Percentiles rank a stretch among this genome's conserved stretches.
These are phyloP conservation scores for Pseudocercospora crystallina DNA, from an alignment of 2,329 filamentous ascomycete genomes.

Conservation along the genomic window DNA sequence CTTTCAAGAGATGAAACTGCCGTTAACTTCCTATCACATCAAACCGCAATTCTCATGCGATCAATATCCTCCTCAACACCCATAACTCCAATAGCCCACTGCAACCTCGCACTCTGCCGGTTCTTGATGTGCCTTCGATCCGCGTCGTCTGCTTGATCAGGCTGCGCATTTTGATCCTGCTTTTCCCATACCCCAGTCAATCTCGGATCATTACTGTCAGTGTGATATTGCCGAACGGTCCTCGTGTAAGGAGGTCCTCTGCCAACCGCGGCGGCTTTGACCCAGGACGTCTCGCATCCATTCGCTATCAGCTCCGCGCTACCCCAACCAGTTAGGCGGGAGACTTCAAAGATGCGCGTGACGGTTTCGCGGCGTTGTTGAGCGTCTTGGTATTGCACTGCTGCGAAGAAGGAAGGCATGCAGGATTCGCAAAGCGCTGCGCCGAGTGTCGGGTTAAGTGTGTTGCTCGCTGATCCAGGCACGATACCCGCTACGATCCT, in stretches of 20 bases:
- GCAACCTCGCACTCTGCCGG: slow-evolving; percentile 62
- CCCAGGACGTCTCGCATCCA: slow-evolving; percentile 84
- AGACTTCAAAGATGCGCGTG: slow-evolving; percentile 70
- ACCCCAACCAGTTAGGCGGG: slow-evolving; percentile 82
- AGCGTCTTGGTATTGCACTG: slow-evolving; percentile 71
- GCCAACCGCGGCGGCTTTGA: slow-evolving; percentile 69
- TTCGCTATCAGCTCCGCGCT: slow-evolving; percentile 76
- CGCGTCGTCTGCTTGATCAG: slow-evolving; percentile 28
- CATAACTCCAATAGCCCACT: slow-evolving; percentile 76
- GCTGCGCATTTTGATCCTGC: slow-evolving; percentile 28
- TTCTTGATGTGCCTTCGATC: slow-evolving; percentile 60
- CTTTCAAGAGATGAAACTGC: not conserved
- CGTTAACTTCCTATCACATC: not conserved
- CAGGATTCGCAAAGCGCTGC: slow-evolving; percentile 79
- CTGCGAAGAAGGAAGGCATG: slow-evolving; percentile 84
- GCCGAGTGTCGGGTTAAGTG: slow-evolving; percentile 74
- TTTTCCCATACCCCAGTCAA: slow-evolving; percentile 34
- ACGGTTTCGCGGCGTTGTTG: slow-evolving; percentile 77
- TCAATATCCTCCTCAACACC: slow-evolving; percentile 72
- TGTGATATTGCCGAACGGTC: slow-evolving; percentile 26
- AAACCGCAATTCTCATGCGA: slow-evolving; percentile 14
- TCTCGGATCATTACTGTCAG: slow-evolving; percentile 32
- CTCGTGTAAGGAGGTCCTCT: slow-evolving; percentile 72
- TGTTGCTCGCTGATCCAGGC: slow-evolving; percentile 49
- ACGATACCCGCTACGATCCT: slow-evolving; percentile 72